Evolutionary conservation across 169 alveolate genomes (phyloP), one percentile per base, ranked within the genome.

Genomic region (Plasmodium reichenowi): DNA sequence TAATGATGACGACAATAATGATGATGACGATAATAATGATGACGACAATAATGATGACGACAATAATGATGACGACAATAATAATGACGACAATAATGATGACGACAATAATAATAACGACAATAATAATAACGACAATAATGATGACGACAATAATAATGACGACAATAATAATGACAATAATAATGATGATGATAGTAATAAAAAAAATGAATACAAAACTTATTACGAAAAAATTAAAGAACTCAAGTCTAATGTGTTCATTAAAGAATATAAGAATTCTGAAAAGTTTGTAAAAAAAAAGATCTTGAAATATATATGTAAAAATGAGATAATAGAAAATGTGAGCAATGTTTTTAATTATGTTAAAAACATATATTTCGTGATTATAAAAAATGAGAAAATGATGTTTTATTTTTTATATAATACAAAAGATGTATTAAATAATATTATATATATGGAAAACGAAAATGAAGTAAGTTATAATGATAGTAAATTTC

Each of bases 221-320:
- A 17, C 63, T 26, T 75, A 62, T 58, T 45, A 13, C 10, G 20
- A 76, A 10, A 76, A 66, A 58, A 76, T 76, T 64, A 76, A 22
- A 15, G 89, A 76, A 66, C 29, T 76, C 8, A 64, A 64, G 45
- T 76, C 89, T 7, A 76, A 66, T 8, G 24, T 10, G 3, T 58
- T 76, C 32, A 58, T 76, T 64, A 58, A 59, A 24, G 38, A 52
- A 66, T 50, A 67, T 7, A 76, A 43, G 45, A 76, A 63, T 45
- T 64, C 71, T 3, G 89, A 76, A 54, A 50, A 64, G 26, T 64
- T 59, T 45, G 26, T 76, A 15, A 76, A 76, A 52, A 76, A 76
- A 13, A 76, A 76, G 54, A 76, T 76, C 10, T 76, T 76, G n/a
- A 76, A 76, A 15, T 76, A 76, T 29, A 17, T 76, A 45, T 54